Percentiles rank a stretch among this genome's conserved stretches.
These are phyloP conservation scores for Mortierella sp. DNA, from an alignment of 371 early-diverging fungal species.

Conservation along the genomic window DNA sequence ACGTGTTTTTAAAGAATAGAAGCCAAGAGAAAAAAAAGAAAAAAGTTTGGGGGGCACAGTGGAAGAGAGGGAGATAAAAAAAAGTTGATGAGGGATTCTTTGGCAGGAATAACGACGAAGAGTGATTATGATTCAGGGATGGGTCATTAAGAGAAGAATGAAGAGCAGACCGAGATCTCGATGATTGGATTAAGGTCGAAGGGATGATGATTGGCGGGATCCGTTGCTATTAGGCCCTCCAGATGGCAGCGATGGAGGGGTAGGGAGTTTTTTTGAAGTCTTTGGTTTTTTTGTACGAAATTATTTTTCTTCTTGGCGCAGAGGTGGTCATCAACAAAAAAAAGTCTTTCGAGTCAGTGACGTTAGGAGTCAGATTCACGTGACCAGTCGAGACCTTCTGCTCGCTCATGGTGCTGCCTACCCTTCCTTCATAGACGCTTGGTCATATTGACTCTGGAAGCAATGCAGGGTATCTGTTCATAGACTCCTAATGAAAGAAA, in stretches of 20 bases:
- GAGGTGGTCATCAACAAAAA: not conserved
- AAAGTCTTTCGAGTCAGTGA: not conserved
- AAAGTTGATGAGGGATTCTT: constrained; percentile 13
- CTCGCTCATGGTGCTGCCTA: too few species aligned
- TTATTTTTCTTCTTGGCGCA: not conserved
- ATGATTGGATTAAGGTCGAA: constrained; percentile 41
- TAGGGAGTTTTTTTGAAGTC: not conserved
- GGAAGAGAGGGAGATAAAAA: constrained; percentile 5
- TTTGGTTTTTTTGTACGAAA: constrained; percentile 2
- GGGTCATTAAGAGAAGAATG: constrained; percentile 41
- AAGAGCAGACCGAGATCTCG: constrained; percentile 30
- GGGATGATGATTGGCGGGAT: constrained; percentile 23
- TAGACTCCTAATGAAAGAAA: too few species aligned
- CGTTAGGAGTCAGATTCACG: too few species aligned
- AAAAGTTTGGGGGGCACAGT: not conserved
- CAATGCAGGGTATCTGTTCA: too few species aligned
- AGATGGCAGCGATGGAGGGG: constrained; percentile 10
- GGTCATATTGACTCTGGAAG: too few species aligned
- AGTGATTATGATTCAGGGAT: constrained; percentile 29
- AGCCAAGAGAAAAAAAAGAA: constrained; percentile 7
- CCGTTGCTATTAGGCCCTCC: constrained; percentile 10
- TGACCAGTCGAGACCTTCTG: too few species aligned
- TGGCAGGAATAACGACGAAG: constrained; percentile 15
- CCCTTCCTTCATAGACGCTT: too few species aligned
- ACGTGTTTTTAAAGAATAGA: constrained; percentile 11